Evolutionary conservation across 2,329 filamentous ascomycete species (phyloP), one percentile per base, ranked within the genome.

Genomic region (Fusarium aywerte): DNA sequence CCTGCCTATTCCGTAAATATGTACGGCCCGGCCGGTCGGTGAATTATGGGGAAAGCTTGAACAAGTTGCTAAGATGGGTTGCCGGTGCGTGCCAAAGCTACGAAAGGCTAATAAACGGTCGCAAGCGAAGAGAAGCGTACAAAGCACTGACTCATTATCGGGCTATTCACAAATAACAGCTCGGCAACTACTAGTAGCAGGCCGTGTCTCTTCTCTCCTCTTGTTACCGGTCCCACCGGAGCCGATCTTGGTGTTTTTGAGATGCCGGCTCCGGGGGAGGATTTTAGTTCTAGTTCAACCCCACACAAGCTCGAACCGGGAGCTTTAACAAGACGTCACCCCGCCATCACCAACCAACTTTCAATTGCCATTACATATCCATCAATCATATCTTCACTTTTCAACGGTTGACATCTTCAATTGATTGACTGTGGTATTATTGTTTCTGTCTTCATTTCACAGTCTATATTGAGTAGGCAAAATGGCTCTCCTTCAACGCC

Each of bases 401-500:
- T 20, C 16, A 16, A n/a, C 38, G 44, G 10, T 35, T 12, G 23
- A 18, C 40, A 11, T 47, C 18, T 35, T 51, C 18, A 50, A 18
- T 38, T 33, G 4, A 23, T 27, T 13, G 18, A 16, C 12, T 12
- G 21, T 20, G n/a, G 3, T 18, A 23, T 15, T 12, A 8, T 16
- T 2, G 4, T 4, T 51, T 51, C 11, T 7, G n/a, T n/a, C 8
- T 4, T 21, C 21, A 25, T 29, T 32, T 32, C 11, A 23, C 3
- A 35, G 18, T 47, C 11, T 4, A 18, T 27, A 7, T 6, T 43
- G 31, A 3, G 29, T 8, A 21, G 20, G 21, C 52, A 15, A 38
- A 58, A 78, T 79, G 76, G 69, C 75, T 45, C 69, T 78, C 25
- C 70, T 78, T 49, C 75, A 75, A 52, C 71, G 69, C 42, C 62